Evolutionary conservation across 1,284 basidiomycete genomes (phyloP), one percentile per base, ranked within the genome.

Genomic region (Cronartium quercuum): DNA sequence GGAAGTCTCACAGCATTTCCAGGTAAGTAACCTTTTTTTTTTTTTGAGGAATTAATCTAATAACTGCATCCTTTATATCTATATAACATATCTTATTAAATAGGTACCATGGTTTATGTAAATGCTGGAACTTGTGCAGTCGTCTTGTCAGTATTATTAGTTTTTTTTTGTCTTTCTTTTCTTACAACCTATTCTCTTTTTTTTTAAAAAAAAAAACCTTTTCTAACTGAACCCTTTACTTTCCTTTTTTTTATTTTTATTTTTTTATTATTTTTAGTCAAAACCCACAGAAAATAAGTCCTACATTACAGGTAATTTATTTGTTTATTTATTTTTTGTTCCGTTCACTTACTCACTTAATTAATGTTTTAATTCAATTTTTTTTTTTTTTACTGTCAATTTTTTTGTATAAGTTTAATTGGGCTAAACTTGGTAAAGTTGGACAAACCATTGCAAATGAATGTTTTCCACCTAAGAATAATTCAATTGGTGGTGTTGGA

Each of bases 91-190:
- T 6, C 41, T 29, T n/a, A n/a, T n/a, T n/a, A n/a, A n/a, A 4
- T 41, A 68, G 66, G 66, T 40, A 68, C 66, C 21, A 57, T 38
- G 13, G 66, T 68, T 12, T 68, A 58, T 47, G 66, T 68, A 29
- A 57, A 34, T 41, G 55, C 55, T 24, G 66, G 66, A 21, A 68
- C 51, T 60, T 68, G 66, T 41, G 66, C 66, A 13, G 58, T 58
- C 18, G 66, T 68, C 6, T 68, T 68, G 66, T 68, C 3, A 10
- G 66, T 67, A 21, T 2, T 55, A 18, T 55, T 10, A n/a, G n/a
- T 18, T 4, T 55, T 55, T 3, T 5, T 21, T n/a, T n/a, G 4
- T 21, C 51, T n/a, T 55, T 55, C 51, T 21, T 24, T 6, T 55
- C 18, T 6, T 21, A 18, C 21, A 9, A 38, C 29, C 15, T 57